Conservation (phyloP, 2,329 filamentous ascomycete species). For the Botrytis byssoidea region DNA sequence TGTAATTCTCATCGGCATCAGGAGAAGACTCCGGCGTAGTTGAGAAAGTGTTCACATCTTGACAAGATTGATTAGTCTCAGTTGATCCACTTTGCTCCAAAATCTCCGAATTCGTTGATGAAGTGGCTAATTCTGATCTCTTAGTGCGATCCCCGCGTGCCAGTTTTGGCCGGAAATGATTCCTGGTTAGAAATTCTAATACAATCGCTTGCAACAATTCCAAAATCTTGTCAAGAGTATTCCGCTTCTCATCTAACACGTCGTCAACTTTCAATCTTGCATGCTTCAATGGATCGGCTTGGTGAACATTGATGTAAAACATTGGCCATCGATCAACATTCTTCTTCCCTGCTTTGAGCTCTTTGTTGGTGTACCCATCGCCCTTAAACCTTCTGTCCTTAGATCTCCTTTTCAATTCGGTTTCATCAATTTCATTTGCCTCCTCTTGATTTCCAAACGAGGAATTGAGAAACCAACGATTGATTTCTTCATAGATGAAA, state of each 20-base stretch:
- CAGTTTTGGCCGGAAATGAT: slow-evolving; percentile 54
- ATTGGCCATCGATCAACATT: slow-evolving; percentile 81
- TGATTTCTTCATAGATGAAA: slow-evolving; percentile 74
- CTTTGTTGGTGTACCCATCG: slow-evolving; percentile 50
- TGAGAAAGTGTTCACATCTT: not conserved
- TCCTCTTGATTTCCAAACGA: slow-evolving; percentile 67
- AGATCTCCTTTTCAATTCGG: slow-evolving; percentile 40
- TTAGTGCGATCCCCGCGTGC: not conserved
- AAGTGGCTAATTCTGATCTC: not conserved
- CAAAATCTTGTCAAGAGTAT: slow-evolving; percentile 49
- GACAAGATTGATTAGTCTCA: not conserved
- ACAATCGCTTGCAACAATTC: slow-evolving; percentile 68
- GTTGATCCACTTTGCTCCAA: not conserved
- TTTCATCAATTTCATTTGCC: slow-evolving; percentile 38
- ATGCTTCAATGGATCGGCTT: slow-evolving; percentile 27
- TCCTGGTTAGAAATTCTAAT: slow-evolving; percentile 70
- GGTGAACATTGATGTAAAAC: slow-evolving; percentile 73
- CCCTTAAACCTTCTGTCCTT: slow-evolving; percentile 46
- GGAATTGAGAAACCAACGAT: slow-evolving; percentile 72
- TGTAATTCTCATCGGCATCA: too few species aligned
- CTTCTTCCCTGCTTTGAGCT: slow-evolving; percentile 56
- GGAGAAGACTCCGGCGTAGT: not conserved
- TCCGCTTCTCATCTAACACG: slow-evolving; percentile 48
- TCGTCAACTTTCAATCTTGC: slow-evolving; percentile 39
- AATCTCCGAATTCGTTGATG: not conserved